Evolutionary conservation across 2,329 filamentous ascomycete genomes (phyloP).

Genomic region (Colletotrichum gloeosporioides): DNA sequence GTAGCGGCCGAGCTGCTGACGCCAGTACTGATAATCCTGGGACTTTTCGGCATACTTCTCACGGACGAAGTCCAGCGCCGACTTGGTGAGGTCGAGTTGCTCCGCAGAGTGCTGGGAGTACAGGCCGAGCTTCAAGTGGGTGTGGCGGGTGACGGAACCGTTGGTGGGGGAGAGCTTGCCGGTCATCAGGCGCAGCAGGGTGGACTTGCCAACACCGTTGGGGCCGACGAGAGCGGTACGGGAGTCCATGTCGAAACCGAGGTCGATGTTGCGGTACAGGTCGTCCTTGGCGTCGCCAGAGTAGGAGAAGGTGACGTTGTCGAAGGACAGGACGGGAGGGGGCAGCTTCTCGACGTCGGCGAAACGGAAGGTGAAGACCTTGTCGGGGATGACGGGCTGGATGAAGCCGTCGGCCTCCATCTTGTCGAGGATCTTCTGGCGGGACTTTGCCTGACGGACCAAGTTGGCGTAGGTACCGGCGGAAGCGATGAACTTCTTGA

Average conservation of each 20-base stretch:
- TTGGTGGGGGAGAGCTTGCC: constrained; percentile 87
- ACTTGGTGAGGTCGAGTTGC: constrained; percentile 98
- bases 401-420: constrained; percentile 99
- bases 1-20: constrained; percentile 94
- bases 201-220: constrained; percentile 99
- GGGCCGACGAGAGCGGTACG: constrained; percentile 95
- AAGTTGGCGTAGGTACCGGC: constrained; percentile 99
- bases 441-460: constrained; percentile 97
- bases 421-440: constrained; percentile 99
- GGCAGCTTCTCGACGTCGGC: constrained; percentile 99
- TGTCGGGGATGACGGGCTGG: constrained; percentile 83
- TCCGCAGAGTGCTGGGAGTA: constrained; percentile 99
- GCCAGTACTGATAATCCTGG: constrained; percentile 99
- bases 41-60: constrained; percentile 90
- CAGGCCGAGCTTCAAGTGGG: constrained; percentile 96
- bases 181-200: constrained; percentile 93
- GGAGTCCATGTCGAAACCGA: constrained; percentile 99
- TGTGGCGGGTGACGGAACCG: constrained; percentile 87
- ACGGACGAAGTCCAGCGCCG: constrained; percentile 93
- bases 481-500: constrained; percentile 99
- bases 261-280: constrained; percentile 94
- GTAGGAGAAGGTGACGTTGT: constrained; percentile 98
- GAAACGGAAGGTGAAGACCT: constrained; percentile 96
- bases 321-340: constrained; percentile 93
- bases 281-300: constrained; percentile 89